Percentiles rank a stretch among this genome's conserved stretches.
Conservation (phyloP, 192 early-diverging fungal genomes). For the Backusella liffmaniae region DNA sequence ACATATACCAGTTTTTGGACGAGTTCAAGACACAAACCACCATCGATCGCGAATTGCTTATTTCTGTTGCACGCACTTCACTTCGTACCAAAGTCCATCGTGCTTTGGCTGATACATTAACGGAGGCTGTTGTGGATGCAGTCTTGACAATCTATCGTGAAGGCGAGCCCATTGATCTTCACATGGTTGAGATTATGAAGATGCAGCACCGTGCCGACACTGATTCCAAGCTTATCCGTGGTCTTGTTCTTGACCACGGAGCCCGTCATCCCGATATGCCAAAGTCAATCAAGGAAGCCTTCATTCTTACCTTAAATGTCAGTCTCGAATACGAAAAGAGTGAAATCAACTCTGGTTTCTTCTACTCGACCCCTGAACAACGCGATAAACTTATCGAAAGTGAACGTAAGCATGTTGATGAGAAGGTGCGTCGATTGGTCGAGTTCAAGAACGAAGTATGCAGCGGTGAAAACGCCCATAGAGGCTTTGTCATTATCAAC, state of each 20-base stretch:
- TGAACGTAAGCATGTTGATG: constrained; percentile 94
- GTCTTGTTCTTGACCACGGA: constrained; percentile 97
- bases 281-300: constrained; percentile 88
- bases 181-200: constrained; percentile 99
- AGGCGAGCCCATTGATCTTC: constrained; percentile 91
- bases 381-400: constrained; percentile 98
- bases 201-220: constrained; percentile 99
- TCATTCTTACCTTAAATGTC: constrained; percentile 93
- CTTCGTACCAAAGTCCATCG: constrained; percentile 93
- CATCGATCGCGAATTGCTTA: constrained; percentile 88
- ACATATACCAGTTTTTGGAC: constrained; percentile 84
- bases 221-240: constrained; percentile 91
- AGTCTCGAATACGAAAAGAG: constrained; percentile 99
- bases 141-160: constrained; percentile 83
- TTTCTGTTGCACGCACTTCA: constrained; percentile 92
- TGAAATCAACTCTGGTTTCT: constrained; percentile 99
- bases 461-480: constrained; percentile 69
- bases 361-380: constrained; percentile 97
- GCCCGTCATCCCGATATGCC: constrained; percentile 99
- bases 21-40: constrained; percentile 70
- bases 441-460: constrained; percentile 97
- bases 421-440: constrained; percentile 89
- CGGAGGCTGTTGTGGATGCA: constrained; percentile 96
- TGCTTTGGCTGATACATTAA: constrained; percentile 87
- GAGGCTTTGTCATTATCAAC: constrained; percentile 96